Base-by-base conservation (phyloP, 1,284 basidiomycete species). In the Salmacisia buchloeana region DNA sequence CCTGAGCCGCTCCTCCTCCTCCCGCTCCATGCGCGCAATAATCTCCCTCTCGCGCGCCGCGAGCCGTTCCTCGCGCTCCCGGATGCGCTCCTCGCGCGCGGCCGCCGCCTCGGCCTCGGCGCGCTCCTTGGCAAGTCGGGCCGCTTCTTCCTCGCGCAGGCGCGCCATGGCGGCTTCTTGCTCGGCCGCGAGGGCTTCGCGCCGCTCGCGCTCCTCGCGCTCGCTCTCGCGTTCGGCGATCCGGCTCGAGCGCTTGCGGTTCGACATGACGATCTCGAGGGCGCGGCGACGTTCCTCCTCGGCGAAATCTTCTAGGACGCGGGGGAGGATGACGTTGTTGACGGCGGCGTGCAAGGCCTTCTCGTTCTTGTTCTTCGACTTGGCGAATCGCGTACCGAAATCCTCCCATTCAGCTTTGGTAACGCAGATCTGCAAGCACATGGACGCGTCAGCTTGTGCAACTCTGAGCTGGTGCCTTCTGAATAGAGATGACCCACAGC, bases 161-260 rank as follows among this genome's bases (percentile, higher is more conserved):
- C 69, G 65, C 36, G 82, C 81, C 80, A 83, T 83, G 15, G 82
- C 77, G 34, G 81, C 81, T 64, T 82, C 83, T 56, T 27, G 65
- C 70, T 77, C 81, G 15, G 68, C 72, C 58, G 79, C 73, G n/a
- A 81, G 82, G 1, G 71, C 65, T 49, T 80, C 80, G n/a, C 78
- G 77, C 5, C 81, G 73, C 3, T 80, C 62, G 5, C 72, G 67
- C 62, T 83, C 83, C 56, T 89, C 87, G 73, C 89, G 87, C 65
- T 83, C 83, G 3, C 82, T 78, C 69, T 84, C 84, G 31, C 81
- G 79, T 49, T 81, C 79, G 0, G 90, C 89, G 63, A 93, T 86
- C 36, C 91, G 88, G 46, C 89, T 89, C 1, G 90, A 91, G 31
- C 90, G 86, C 79, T 93, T 93, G 63, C 90, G 86, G 65, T 87